phyloP scores from a whole-genome alignment of 805 yeast genomes.

The Zygosaccharomyces kombuchaensis region DNA sequence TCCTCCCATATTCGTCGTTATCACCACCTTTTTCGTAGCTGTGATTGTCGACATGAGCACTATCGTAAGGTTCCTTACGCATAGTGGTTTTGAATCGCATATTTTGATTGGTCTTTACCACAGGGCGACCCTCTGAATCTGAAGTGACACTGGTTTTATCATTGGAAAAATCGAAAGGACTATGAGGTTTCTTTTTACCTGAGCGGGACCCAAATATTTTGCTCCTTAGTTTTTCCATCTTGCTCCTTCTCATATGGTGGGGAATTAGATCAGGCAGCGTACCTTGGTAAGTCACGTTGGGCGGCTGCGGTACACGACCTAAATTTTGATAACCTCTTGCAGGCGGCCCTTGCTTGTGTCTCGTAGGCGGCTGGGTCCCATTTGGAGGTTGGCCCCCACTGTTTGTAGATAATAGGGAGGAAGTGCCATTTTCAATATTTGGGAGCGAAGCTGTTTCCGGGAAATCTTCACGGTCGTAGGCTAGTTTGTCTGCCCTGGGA shows the following conservation, averaged over 20 bases:
- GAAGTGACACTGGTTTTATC: constrained; percentile 10
- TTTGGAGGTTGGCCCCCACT: neutral
- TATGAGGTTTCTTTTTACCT: neutral
- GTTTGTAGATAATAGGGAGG: neutral
- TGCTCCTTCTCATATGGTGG: constrained; percentile 19
- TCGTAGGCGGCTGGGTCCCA: neutral
- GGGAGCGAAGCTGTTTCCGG: constrained; percentile 3
- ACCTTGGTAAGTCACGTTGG: constrained; percentile 23
- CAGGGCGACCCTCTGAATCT: constrained; percentile 13
- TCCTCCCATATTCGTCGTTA: constrained; percentile 7
- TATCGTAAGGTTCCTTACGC: constrained; percentile 19
- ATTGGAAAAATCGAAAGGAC: constrained; percentile 1
- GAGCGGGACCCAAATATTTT: constrained; percentile 12
- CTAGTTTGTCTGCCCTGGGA: neutral
- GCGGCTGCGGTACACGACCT: neutral
- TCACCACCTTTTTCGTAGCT: constrained; percentile 7
- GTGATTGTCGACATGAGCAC: constrained; percentile 3
- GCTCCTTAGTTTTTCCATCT: constrained; percentile 17
- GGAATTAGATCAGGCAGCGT: constrained; percentile 29
- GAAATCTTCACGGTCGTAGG: constrained; percentile 1
- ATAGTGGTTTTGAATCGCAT: constrained; percentile 28
- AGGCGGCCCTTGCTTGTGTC: neutral
- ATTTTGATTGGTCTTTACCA: constrained; percentile 13
- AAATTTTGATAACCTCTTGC: neutral
- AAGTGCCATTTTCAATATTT: neutral